A percentile compares a stretch with the other conserved stretches of the same genome.
These are phyloP conservation scores for Trichoderma pleuroti DNA, from an alignment of 2,329 filamentous ascomycete genomes.

Conservation along the genomic window DNA sequence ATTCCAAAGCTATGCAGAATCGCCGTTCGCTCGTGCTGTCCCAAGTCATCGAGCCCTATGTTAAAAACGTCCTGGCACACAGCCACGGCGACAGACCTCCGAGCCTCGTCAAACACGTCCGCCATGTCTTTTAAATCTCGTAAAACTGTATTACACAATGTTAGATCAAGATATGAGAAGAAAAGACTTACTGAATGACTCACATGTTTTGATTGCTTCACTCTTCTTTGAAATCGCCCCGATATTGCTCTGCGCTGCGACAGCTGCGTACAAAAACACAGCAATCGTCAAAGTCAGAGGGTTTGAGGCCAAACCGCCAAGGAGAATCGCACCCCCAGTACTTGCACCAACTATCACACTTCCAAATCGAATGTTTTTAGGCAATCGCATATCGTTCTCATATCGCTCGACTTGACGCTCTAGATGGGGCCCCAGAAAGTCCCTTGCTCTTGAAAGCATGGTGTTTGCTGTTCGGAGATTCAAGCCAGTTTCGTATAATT, in stretches of 20 bases:
- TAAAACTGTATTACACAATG: background rate
- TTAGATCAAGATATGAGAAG: background rate
- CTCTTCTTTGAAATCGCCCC: background rate
- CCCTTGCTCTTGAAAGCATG: background rate
- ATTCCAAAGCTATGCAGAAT: background rate
- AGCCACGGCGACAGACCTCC: background rate
- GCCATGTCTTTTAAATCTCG: background rate
- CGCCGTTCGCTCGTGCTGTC: background rate
- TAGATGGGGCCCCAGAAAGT: background rate
- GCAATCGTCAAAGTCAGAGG: background rate
- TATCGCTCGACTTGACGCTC: background rate
- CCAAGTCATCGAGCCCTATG: background rate
- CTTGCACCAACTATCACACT: background rate
- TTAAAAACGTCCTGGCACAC: background rate
- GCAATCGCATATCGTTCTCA: background rate
- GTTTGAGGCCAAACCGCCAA: background rate
- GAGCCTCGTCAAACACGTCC: background rate
- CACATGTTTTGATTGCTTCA: background rate
- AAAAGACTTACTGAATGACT: background rate
- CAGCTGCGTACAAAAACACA: background rate
- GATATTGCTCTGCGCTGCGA: background rate
- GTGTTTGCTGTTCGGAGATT: background rate
- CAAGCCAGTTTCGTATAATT: background rate
- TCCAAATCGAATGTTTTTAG: background rate
- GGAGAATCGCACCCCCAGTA: background rate